A percentile compares a stretch with the other conserved stretches of the same genome.
phyloP scores from a whole-genome alignment of 31 red algal species.

The Odonthalia washingtoniensis region DNA sequence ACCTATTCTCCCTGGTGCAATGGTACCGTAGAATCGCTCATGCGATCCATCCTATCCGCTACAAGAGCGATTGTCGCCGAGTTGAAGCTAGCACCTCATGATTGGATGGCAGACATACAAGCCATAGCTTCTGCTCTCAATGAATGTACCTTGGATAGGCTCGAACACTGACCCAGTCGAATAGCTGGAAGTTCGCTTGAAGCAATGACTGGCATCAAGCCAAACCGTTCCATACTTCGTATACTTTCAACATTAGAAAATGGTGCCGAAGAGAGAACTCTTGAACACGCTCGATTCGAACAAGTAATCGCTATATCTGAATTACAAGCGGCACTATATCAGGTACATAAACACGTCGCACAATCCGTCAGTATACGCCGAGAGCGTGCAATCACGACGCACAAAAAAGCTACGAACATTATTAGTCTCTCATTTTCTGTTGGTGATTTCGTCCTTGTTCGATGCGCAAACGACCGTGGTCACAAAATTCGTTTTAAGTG shows the following conservation, averaged over 20 bases:
- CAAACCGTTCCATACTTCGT: not conserved
- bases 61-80: constrained; percentile 34
- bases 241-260: not conserved
- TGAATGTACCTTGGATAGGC: constrained; percentile 28
- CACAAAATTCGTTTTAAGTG: constrained; percentile 39
- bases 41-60: constrained; percentile 21
- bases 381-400: too few relatives aligned
- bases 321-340: too few relatives aligned
- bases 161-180: too few relatives aligned
- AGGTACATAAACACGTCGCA: too few relatives aligned
- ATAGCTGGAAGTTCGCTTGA: not conserved
- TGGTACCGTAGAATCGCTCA: too few relatives aligned
- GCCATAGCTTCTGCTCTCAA: constrained; percentile 45
- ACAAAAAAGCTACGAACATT: too few relatives aligned
- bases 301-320: too few relatives aligned
- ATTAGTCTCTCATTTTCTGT: too few relatives aligned
- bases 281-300: too few relatives aligned
- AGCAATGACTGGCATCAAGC: not conserved
- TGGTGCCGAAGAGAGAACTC: not conserved
- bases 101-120: constrained; percentile 18
- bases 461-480: constrained; percentile 36
- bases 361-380: too few relatives aligned
- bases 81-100: constrained; percentile 43
- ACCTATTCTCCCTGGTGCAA: too few relatives aligned
- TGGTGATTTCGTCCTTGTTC: constrained; percentile 39